These are phyloP conservation scores for Zychaea mexicana DNA, from an alignment of 371 early-diverging fungal species.

Conservation along the genomic window DNA sequence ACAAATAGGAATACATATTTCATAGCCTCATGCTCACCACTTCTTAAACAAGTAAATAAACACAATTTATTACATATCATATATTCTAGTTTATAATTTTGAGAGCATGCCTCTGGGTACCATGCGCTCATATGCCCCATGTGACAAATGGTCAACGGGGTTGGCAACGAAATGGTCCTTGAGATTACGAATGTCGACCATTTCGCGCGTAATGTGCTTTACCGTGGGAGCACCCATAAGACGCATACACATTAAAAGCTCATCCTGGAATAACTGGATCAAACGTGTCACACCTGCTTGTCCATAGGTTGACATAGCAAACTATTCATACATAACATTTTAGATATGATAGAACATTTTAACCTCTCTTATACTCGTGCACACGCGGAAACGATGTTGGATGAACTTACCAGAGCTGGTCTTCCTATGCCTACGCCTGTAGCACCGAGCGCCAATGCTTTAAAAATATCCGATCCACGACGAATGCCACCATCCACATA, in stretches of 20 bases:
- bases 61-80: too few species aligned
- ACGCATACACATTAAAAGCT: slow-evolving; percentile 77
- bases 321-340: slow-evolving; percentile 28
- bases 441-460: slow-evolving; percentile 95
- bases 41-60: too few species aligned
- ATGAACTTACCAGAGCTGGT: slow-evolving; percentile 66
- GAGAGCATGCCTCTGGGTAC: slow-evolving; percentile 25
- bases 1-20: too few species aligned
- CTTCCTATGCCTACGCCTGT: slow-evolving; percentile 93
- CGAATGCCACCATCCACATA: slow-evolving; percentile 94
- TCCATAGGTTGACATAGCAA: slow-evolving; percentile 75
- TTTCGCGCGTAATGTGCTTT: slow-evolving; percentile 58
- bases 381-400: background rate
- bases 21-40: too few species aligned
- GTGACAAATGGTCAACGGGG: slow-evolving; percentile 43
- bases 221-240: slow-evolving; percentile 70
- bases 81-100: background rate
- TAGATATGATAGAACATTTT: too few species aligned
- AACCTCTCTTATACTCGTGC: too few species aligned
- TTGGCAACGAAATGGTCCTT: slow-evolving; percentile 46
- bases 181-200: slow-evolving; percentile 58
- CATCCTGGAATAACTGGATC: slow-evolving; percentile 68
- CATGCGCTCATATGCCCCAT: slow-evolving; percentile 45
- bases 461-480: slow-evolving; percentile 89
- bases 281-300: slow-evolving; percentile 78